Base-by-base conservation (phyloP, 352 stramenopile genomes). In the Peronospora belbahrii region DNA sequence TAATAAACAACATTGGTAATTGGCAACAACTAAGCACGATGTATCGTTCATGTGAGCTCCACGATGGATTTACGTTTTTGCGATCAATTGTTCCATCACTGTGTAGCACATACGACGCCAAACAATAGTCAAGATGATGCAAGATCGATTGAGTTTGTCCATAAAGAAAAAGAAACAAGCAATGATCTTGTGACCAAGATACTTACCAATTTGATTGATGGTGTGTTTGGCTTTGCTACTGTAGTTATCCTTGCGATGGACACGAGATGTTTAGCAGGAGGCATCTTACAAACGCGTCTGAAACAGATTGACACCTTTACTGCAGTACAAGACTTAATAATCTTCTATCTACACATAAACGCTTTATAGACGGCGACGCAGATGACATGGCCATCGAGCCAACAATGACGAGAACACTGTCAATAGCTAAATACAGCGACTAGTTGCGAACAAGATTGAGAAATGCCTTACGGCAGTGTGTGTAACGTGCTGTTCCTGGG, bases 391-490 rank as follows among this genome's bases (percentile, higher is more conserved):
- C 52, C 15, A 76, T 42, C 2, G 68, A 62, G 15, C 63, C 64
- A 11, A 60, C 30, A 17, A 57, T 52, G 25, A 83, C 55, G 42
- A 80, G 40, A 19, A 74, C 33, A 23, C 62, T 68, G 24, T 62
- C 71, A 22, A 65, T 53, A 17, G 59, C 67, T 1, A 78, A 14
- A 28, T 63, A 67, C 31, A 75, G 49, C 38, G 63, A 60, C 38
- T 58, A 62, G 36, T 48, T 68, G 25, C 50, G 52, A 9, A 79
- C 46, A 20, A 81, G 52, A 20, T 67, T 53, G 18, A 83, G 47
- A 38, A 83, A 79, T 24, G 58, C 54, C 18, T 35, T 38, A 13
- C 66, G 68, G 52, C 68, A 83, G 42, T 81, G 37, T 17, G 61
- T 52, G 42, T 84, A 81, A 9, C 66, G 72, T 30, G 57, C 62